These are phyloP conservation scores for Cyanidium caldarium DNA, from an alignment of 23 red algal genomes.

Conservation along the genomic window DNA sequence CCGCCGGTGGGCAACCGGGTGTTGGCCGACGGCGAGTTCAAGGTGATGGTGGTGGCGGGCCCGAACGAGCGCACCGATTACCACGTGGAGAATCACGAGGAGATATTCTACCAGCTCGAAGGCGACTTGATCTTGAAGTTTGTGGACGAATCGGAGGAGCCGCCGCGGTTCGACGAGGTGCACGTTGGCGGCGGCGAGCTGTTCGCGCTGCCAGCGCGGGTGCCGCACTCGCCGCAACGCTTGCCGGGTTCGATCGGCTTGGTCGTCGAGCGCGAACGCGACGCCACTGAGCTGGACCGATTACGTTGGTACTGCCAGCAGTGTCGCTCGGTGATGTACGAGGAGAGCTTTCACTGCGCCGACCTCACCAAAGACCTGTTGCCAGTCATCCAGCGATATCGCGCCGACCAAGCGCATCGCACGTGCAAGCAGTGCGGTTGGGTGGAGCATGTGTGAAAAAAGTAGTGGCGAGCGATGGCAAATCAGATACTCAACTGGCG, in stretches of 20 bases:
- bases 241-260: conserved; percentile 47
- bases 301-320: conserved; percentile 84
- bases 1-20: conserved; percentile 86
- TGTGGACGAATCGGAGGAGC: conserved; percentile 23
- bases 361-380: conserved; percentile 64
- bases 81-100: conserved; percentile 75
- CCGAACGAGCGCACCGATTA: conserved; percentile 91
- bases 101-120: conserved; percentile 92
- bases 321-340: conserved; percentile 36
- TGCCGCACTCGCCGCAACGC: conserved; percentile 73
- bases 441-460: conserved; percentile 23
- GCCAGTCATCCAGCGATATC: conserved; percentile 67
- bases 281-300: conserved; percentile 46
- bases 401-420: conserved; percentile 20
- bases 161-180: conserved; percentile 40
- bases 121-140: conserved; percentile 67
- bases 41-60: conserved; percentile 89
- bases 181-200: conserved; percentile 48
- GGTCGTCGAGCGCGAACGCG: conserved; percentile 77
- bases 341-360: conserved; percentile 52
- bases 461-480: no score
- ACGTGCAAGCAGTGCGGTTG: conserved; percentile 80
- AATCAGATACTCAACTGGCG: no score
- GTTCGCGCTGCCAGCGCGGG: conserved; percentile 54
- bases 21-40: conserved; percentile 60